Percentiles rank a stretch among this genome's conserved stretches.
Evolutionary conservation across 768 basidiomycete genomes (phyloP).

Genomic region (Lentinula lateritia): DNA sequence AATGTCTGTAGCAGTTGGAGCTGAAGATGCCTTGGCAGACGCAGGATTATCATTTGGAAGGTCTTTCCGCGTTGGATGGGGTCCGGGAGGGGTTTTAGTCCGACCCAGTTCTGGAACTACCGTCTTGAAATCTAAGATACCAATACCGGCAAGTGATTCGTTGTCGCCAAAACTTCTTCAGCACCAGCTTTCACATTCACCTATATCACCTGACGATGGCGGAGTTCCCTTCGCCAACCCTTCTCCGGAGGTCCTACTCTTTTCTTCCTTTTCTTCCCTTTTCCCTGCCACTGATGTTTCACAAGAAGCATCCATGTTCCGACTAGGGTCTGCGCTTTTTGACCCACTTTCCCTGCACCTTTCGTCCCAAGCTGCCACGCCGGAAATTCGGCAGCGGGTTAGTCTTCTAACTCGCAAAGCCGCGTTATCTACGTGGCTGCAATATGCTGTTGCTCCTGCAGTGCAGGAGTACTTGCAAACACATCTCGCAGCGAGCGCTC

Average conservation of each 20-base stretch:
- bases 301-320: constrained; percentile 76
- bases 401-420: constrained; percentile 65
- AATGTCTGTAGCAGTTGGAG: constrained; percentile 57
- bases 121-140: constrained; percentile 46
- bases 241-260: constrained; percentile 53
- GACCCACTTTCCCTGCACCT: constrained; percentile 74
- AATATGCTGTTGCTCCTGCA: constrained; percentile 58
- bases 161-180: constrained; percentile 62
- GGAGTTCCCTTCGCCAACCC: constrained; percentile 68
- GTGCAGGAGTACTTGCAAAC: constrained; percentile 71
- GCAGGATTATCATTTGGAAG: constrained; percentile 83
- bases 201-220: constrained; percentile 64
- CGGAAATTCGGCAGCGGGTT: constrained; percentile 60
- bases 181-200: constrained; percentile 70
- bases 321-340: constrained; percentile 85
- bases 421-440: constrained; percentile 81
- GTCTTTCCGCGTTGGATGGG: constrained; percentile 89
- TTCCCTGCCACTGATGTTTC: constrained; percentile 69
- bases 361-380: constrained; percentile 40
- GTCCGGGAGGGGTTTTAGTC: constrained; percentile 62
- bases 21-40: constrained; percentile 67
- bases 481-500: constrained; percentile 34
- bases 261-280: constrained; percentile 69
- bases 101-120: constrained; percentile 64
- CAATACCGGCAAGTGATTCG: constrained; percentile 31